phyloP scores from a whole-genome alignment of 768 basidiomycete genomes.

The Suillus plorans region DNA sequence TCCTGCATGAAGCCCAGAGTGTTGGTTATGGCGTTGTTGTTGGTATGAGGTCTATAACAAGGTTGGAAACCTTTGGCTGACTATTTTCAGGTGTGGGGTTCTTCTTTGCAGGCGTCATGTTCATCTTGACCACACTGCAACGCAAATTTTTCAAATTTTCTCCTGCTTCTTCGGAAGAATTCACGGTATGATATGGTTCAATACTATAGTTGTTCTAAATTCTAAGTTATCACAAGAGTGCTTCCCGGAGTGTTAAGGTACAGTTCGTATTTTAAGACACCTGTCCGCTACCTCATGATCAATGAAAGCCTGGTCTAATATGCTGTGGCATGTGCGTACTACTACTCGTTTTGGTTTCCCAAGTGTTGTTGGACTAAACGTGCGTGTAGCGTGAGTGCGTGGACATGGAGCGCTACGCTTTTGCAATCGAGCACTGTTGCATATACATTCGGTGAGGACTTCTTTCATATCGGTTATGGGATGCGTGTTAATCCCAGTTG shows the following conservation, averaged over 20 bases:
- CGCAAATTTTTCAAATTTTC: constrained; percentile 45
- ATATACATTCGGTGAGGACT: constrained; percentile 41
- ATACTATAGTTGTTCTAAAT: neutral
- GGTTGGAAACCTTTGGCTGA: neutral
- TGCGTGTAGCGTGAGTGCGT: constrained; percentile 43
- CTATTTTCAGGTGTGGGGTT: constrained; percentile 43
- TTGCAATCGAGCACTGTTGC: constrained; percentile 54
- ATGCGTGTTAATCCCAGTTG: neutral
- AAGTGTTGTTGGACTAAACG: neutral
- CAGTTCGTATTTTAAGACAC: neutral
- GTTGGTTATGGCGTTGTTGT: constrained; percentile 52
- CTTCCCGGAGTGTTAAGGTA: constrained; percentile 47
- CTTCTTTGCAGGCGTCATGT: constrained; percentile 49
- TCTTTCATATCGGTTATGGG: neutral
- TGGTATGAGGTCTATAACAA: constrained; percentile 29
- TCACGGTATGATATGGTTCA: constrained; percentile 33
- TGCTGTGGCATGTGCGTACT: constrained; percentile 46
- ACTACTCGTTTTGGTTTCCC: neutral
- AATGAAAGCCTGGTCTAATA: constrained; percentile 43
- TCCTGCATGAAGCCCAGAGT: constrained; percentile 35
- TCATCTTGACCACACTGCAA: constrained; percentile 45
- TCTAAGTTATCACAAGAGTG: constrained; percentile 30
- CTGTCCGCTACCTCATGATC: neutral
- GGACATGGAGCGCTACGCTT: constrained; percentile 59
- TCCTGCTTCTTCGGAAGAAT: constrained; percentile 47